phyloP scores from a whole-genome alignment of 2,329 filamentous ascomycete genomes.

The Teratosphaeria gauchensis region DNA sequence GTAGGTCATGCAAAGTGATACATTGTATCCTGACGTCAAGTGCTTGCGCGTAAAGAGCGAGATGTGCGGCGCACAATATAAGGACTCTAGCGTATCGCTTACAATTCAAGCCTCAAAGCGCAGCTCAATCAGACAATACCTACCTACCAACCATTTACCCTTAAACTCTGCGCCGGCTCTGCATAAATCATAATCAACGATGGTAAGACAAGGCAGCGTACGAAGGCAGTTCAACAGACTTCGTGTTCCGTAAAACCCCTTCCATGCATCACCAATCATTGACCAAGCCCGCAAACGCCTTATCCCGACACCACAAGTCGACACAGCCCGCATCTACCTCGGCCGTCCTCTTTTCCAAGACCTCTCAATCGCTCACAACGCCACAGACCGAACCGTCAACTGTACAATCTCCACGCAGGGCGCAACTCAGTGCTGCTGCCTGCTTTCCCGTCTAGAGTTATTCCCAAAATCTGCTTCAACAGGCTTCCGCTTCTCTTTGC shows the following conservation, averaged over 20 bases:
- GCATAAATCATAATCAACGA: neutral
- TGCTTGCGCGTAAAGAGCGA: neutral
- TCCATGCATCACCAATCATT: neutral
- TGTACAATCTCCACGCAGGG: neutral
- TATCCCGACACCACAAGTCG: neutral
- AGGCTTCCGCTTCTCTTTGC: constrained; percentile 52
- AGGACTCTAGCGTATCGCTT: neutral
- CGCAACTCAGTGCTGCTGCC: neutral
- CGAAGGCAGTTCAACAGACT: neutral
- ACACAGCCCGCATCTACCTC: neutral
- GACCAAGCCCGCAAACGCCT: neutral
- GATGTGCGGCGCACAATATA: neutral
- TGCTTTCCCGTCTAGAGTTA: neutral
- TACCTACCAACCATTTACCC: neutral
- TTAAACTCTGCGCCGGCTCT: neutral
- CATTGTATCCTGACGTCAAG: neutral
- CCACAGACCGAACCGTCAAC: neutral
- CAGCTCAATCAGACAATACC: neutral
- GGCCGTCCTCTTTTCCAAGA: neutral
- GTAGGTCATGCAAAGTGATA: neutral
- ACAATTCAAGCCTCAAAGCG: neutral
- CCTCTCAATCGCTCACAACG: neutral
- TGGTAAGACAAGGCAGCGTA: neutral
- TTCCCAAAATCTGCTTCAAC: constrained; percentile 27
- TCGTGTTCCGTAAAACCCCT: neutral